Percentiles rank a stretch among this genome's conserved stretches.
Evolutionary conservation across 371 early-diverging fungal species (phyloP).

Genomic region (Mortierella sp.): DNA sequence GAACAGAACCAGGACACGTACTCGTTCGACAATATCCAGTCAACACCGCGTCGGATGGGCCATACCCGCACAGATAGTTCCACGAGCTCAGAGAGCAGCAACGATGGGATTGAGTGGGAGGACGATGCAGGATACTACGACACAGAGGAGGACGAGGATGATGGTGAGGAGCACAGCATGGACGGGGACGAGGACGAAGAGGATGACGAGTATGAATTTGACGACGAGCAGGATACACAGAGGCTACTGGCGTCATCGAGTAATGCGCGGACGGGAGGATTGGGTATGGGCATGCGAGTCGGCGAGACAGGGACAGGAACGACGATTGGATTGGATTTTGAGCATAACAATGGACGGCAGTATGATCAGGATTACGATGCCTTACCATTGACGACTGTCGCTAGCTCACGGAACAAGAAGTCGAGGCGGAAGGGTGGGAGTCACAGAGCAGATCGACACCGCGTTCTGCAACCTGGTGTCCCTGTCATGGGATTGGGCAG

Average conservation of each 20-base stretch:
- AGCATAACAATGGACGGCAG: constrained; percentile 1
- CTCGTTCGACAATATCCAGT: neutral
- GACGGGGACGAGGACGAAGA: constrained; percentile 27
- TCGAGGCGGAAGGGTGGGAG: neutral
- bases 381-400: constrained; percentile 19
- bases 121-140: constrained; percentile 14
- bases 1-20: neutral
- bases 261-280: constrained; percentile 20
- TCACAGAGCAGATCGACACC: neutral
- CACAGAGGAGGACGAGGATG: neutral
- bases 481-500: constrained; percentile 1
- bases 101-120: constrained; percentile 47
- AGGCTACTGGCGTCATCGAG: constrained; percentile 17
- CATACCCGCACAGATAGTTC: constrained; percentile 15
- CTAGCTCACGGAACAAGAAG: neutral
- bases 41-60: neutral
- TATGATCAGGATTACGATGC: constrained; percentile 16
- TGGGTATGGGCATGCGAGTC: constrained; percentile 38
- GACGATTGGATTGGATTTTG: constrained; percentile 36
- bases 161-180: constrained; percentile 5
- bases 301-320: constrained; percentile 43
- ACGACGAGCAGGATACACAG: constrained; percentile 24
- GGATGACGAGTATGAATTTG: neutral
- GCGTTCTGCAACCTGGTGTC: neutral
- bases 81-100: constrained; percentile 39